A percentile compares a stretch with the other conserved stretches of the same genome.
Evolutionary conservation across 768 basidiomycete species (phyloP).

Genomic region (Suillus discolor): DNA sequence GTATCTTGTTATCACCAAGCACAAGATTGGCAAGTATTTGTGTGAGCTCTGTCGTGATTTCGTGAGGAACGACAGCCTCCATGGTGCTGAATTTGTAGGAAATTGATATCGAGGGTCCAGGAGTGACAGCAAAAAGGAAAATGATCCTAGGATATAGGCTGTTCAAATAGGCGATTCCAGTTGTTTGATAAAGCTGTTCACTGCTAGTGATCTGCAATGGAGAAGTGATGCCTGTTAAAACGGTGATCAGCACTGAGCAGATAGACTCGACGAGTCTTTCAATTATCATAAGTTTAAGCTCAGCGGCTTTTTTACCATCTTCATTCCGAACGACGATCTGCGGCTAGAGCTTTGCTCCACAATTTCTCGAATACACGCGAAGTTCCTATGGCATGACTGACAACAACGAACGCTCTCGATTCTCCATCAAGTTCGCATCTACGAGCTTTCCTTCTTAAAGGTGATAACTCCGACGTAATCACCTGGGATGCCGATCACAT

Average conservation of each 20-base stretch:
- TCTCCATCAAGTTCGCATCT: background rate
- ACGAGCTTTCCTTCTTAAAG: background rate
- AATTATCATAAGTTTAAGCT: conserved; percentile 3
- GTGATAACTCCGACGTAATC: background rate
- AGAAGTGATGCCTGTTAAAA: conserved; percentile 1
- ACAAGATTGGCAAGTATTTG: conserved; percentile 87
- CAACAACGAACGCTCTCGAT: too few relatives aligned
- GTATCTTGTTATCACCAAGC: conserved; percentile 81
- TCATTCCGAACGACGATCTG: background rate
- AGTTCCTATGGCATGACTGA: background rate
- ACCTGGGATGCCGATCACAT: background rate
- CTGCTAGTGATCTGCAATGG: background rate
- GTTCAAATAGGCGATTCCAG: background rate
- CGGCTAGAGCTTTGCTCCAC: background rate
- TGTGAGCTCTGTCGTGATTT: conserved; percentile 75
- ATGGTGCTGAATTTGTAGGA: conserved; percentile 16
- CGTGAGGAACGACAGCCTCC: conserved; percentile 48
- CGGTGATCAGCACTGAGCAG: background rate
- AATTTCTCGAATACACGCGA: background rate
- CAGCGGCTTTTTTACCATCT: background rate
- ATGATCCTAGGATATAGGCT: background rate
- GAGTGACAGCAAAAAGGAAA: background rate
- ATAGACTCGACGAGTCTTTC: background rate
- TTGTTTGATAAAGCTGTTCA: background rate
- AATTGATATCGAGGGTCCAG: background rate